These are phyloP conservation scores for Goffeauzyma gilvescens DNA, from an alignment of 768 basidiomycete species.

Conservation along the genomic window DNA sequence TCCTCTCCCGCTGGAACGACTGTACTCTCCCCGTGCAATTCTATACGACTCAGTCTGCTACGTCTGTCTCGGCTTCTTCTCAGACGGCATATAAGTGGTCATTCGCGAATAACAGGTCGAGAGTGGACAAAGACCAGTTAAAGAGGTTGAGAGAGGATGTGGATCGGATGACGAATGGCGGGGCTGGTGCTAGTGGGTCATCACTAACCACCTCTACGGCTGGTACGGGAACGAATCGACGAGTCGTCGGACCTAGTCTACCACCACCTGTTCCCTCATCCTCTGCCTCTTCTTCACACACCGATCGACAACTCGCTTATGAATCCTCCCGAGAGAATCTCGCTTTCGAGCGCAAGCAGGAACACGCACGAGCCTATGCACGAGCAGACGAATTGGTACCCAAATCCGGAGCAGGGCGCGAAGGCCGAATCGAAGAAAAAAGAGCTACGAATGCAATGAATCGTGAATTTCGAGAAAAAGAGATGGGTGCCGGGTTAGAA, in stretches of 20 bases:
- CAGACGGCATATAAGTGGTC: slow-evolving; percentile 78
- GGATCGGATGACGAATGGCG: slow-evolving; percentile 35
- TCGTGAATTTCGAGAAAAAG: slow-evolving; percentile 43
- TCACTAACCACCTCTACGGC: slow-evolving; percentile 12
- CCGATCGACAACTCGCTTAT: slow-evolving; percentile 43
- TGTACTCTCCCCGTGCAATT: slow-evolving; percentile 17
- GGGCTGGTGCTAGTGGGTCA: slow-evolving; percentile 1
- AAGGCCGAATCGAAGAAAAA: slow-evolving; percentile 76
- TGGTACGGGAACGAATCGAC: too few species aligned
- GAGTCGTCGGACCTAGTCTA: slow-evolving; percentile 21
- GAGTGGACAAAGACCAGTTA: slow-evolving; percentile 45
- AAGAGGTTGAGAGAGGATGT: slow-evolving; percentile 45
- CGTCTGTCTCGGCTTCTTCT: slow-evolving; percentile 41
- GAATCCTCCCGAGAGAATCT: slow-evolving; percentile 44
- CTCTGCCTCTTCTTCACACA: slow-evolving; percentile 5
- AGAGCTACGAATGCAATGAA: slow-evolving; percentile 52
- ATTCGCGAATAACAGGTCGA: slow-evolving; percentile 49
- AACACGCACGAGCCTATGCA: slow-evolving; percentile 47
- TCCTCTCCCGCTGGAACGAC: slow-evolving; percentile 43
- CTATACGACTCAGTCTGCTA: slow-evolving; percentile 27
- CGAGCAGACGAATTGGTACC: slow-evolving; percentile 60
- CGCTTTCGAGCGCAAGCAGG: slow-evolving; percentile 48
- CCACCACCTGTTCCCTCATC: slow-evolving; percentile 15
- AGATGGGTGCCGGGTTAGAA: slow-evolving; percentile 53
- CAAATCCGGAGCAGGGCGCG: slow-evolving; percentile 58